A percentile compares a stretch with the other conserved stretches of the same genome.
These are phyloP conservation scores for Meira nashicola DNA, from an alignment of 1,284 basidiomycete genomes.

Conservation along the genomic window DNA sequence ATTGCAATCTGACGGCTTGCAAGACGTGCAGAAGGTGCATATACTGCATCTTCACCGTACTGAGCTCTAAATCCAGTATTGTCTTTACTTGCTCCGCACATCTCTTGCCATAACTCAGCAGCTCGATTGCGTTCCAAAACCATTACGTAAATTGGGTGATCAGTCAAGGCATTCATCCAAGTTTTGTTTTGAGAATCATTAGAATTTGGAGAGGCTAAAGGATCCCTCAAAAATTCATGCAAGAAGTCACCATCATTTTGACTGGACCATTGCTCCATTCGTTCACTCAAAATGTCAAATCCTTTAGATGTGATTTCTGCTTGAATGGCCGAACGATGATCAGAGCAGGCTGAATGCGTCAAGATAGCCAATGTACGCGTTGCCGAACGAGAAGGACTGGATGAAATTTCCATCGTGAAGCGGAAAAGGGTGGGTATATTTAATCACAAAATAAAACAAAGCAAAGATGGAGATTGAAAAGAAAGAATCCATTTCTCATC, in stretches of 20 bases:
- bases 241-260: conserved; percentile 31
- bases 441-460: too few relatives aligned
- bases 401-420: background rate
- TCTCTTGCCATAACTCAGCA: conserved; percentile 14
- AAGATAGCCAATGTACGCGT: conserved; percentile 24
- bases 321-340: conserved; percentile 24
- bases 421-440: background rate
- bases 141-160: conserved; percentile 17
- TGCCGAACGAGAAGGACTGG: background rate
- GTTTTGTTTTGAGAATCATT: conserved; percentile 9
- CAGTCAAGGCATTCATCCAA: conserved; percentile 29
- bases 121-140: conserved; percentile 22
- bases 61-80: background rate
- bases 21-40: conserved; percentile 17
- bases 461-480: too few relatives aligned
- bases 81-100: conserved; percentile 13
- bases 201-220: conserved; percentile 15
- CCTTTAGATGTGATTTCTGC: conserved; percentile 14
- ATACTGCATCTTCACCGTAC: conserved; percentile 28
- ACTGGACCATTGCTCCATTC: conserved; percentile 16
- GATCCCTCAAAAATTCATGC: conserved; percentile 23
- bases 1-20: conserved; percentile 28
- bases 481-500: too few relatives aligned
- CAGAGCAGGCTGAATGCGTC: conserved; percentile 14
- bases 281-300: conserved; percentile 26